Evolutionary conservation across 768 basidiomycete genomes (phyloP).

Genomic region (Mycena amicta): DNA sequence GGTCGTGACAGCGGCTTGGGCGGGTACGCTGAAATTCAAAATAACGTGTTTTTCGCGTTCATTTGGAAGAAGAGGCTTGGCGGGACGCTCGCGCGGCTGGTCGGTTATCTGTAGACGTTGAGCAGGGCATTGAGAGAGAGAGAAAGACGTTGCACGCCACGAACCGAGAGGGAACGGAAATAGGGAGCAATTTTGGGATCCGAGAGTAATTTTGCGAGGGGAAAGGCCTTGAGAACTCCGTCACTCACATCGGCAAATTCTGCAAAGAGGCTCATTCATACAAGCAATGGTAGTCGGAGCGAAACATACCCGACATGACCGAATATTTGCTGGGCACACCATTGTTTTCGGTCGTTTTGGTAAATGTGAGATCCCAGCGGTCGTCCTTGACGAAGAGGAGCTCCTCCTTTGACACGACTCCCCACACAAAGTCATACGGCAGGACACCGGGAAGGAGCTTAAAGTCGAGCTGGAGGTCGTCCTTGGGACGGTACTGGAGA

Average conservation of each 20-base stretch:
- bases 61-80: slow-evolving; percentile 46
- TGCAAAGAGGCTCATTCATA: too few species aligned
- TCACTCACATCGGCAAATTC: slow-evolving; percentile 90
- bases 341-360: slow-evolving; percentile 70
- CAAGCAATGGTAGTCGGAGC: neutral
- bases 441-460: slow-evolving; percentile 58
- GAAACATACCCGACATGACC: slow-evolving; percentile 69
- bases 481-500: slow-evolving; percentile 69
- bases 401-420: slow-evolving; percentile 79
- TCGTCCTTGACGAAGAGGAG: slow-evolving; percentile 65
- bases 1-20: slow-evolving; percentile 50
- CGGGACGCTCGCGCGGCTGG: slow-evolving; percentile 76
- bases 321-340: slow-evolving; percentile 62
- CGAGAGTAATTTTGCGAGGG: slow-evolving; percentile 58
- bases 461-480: slow-evolving; percentile 80
- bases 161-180: slow-evolving; percentile 84
- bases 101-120: slow-evolving; percentile 66
- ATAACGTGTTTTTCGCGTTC: slow-evolving; percentile 74
- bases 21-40: slow-evolving; percentile 56
- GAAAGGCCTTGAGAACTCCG: slow-evolving; percentile 65
- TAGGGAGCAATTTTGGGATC: slow-evolving; percentile 68
- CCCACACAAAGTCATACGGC: slow-evolving; percentile 77
- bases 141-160: slow-evolving; percentile 34
- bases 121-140: slow-evolving; percentile 9
- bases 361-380: slow-evolving; percentile 90